Percentiles rank a stretch among this genome's conserved stretches.
phyloP scores from a whole-genome alignment of 2,329 filamentous ascomycete species.

The Chrysosporium keratinophilum region DNA sequence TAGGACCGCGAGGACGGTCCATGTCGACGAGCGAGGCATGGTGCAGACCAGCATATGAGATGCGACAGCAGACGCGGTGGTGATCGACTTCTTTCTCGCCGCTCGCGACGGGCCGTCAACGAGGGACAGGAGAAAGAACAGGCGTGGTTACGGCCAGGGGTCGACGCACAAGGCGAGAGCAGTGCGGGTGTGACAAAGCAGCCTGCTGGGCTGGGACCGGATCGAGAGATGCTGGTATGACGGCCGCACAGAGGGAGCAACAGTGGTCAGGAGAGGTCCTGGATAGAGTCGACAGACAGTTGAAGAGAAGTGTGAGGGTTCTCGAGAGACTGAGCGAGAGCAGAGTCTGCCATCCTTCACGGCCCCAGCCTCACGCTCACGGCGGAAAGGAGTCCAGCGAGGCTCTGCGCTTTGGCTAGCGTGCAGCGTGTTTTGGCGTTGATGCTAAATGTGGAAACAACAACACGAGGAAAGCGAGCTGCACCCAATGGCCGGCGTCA shows the following conservation, averaged over 20 bases:
- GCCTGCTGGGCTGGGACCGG: too few species aligned
- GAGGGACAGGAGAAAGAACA: background rate
- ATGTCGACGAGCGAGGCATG: constrained; percentile 13
- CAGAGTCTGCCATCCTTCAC: too few species aligned
- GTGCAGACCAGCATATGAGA: background rate
- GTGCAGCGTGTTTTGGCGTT: too few species aligned
- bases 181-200: background rate
- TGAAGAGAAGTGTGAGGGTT: background rate
- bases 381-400: too few species aligned
- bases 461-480: too few species aligned
- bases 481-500: too few species aligned
- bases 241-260: background rate
- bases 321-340: too few species aligned
- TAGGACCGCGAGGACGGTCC: constrained; percentile 12
- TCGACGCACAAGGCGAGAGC: background rate
- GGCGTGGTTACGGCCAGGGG: background rate
- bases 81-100: background rate
- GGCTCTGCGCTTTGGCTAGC: too few species aligned
- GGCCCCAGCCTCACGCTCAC: too few species aligned
- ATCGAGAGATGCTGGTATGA: background rate
- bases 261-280: background rate
- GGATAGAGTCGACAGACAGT: too few species aligned
- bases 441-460: too few species aligned
- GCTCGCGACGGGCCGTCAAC: background rate
- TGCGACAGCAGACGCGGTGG: background rate